Evolutionary conservation across 1,139 yeast species (phyloP).

Genomic region (Kurtzmaniella natalensis): DNA sequence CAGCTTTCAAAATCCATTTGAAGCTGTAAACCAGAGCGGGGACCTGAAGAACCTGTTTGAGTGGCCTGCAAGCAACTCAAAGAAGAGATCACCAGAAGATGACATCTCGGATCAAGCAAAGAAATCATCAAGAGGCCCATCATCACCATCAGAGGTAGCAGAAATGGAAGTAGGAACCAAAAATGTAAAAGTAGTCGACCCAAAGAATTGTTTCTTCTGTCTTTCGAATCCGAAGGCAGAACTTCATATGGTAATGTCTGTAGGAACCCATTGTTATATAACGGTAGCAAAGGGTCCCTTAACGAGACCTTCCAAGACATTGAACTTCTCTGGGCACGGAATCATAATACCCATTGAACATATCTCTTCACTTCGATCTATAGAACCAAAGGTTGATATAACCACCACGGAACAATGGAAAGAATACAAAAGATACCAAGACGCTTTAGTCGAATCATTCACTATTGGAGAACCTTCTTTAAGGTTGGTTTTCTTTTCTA

Average conservation of each 20-base stretch:
- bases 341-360: constrained; percentile 82
- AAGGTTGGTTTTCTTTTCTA: constrained; percentile 57
- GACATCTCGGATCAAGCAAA: constrained; percentile 5
- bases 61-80: constrained; percentile 5
- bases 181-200: constrained; percentile 38
- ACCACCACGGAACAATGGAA: constrained; percentile 16
- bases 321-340: constrained; percentile 70
- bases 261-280: constrained; percentile 62
- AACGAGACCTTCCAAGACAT: constrained; percentile 39
- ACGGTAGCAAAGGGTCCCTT: constrained; percentile 89
- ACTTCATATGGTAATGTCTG: constrained; percentile 74
- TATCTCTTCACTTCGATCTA: constrained; percentile 38
- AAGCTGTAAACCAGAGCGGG: neutral
- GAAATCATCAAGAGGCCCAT: neutral
- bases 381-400: constrained; percentile 12
- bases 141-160: too few relatives aligned
- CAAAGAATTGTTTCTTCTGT: constrained; percentile 75
- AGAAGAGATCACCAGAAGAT: constrained; percentile 8
- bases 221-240: constrained; percentile 76
- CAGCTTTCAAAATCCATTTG: neutral
- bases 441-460: constrained; percentile 45
- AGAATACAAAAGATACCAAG: constrained; percentile 37
- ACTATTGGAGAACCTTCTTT: constrained; percentile 25
- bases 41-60: neutral
- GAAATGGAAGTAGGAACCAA: too few relatives aligned